Conservation (phyloP, 2,329 filamentous ascomycete genomes). For the Thermothelomyces thermophilus region DNA sequence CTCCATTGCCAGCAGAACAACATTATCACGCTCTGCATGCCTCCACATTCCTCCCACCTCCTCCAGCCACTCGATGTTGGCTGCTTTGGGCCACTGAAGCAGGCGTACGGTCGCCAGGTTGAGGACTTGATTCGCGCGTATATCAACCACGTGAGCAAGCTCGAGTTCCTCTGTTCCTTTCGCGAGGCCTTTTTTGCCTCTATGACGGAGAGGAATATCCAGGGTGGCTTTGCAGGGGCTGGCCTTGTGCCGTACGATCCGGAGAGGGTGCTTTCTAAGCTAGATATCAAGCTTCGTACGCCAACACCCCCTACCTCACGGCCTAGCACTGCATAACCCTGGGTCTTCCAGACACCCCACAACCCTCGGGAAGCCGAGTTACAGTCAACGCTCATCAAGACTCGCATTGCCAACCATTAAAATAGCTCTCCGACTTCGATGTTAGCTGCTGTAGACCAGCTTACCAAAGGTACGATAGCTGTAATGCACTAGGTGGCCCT, state of each 20-base stretch:
- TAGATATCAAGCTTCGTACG: background rate
- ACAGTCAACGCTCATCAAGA: background rate
- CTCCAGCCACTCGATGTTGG: constrained; percentile 2
- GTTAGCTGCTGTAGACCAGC: no score
- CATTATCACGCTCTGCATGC: background rate
- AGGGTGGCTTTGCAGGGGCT: constrained; percentile 11
- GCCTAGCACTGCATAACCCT: background rate
- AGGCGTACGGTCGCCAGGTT: no score
- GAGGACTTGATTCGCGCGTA: no score
- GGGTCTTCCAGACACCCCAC: background rate
- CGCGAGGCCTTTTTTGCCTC: constrained; percentile 12
- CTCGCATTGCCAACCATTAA: background rate
- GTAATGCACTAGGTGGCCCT: no score
- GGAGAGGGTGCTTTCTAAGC: background rate
- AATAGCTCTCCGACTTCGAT: no score
- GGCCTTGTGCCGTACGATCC: constrained; percentile 8
- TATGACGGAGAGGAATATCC: constrained; percentile 13
- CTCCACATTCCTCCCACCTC: background rate
- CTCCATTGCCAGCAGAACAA: constrained; percentile 2
- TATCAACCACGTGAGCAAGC: no score
- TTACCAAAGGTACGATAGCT: no score
- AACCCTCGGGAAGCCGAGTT: background rate
- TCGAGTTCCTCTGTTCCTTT: constrained; percentile 9
- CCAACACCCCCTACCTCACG: background rate
- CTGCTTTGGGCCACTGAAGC: no score